A percentile compares a stretch with the other conserved stretches of the same genome.
Evolutionary conservation across 441 rosid species (phyloP).

Genomic region (Adansonia grandidieri): DNA sequence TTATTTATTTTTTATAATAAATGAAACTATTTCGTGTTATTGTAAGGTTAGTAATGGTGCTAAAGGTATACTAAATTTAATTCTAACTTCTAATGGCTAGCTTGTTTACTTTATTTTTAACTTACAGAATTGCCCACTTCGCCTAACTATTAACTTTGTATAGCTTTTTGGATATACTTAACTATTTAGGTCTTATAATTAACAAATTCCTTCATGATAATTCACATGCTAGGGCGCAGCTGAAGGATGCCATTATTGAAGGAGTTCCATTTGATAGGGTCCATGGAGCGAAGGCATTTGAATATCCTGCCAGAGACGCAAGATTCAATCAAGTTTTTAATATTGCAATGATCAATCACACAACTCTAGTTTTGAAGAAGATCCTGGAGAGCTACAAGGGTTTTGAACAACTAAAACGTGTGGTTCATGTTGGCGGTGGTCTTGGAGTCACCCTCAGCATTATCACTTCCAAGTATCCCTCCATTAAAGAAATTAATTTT

Average conservation of each 20-base stretch:
- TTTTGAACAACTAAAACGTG: conserved; percentile 19
- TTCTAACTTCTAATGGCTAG: no score
- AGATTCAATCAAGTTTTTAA: conserved; percentile 21
- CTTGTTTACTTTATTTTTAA: no score
- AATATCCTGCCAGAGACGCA: conserved; percentile 8
- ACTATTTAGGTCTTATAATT: no score
- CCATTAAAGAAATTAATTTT: conserved; percentile 32
- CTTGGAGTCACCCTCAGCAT: conserved; percentile 17
- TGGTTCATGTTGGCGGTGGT: conserved; percentile 35
- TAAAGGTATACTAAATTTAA: no score
- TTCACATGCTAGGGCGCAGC: conserved; percentile 1
- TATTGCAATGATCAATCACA: conserved; percentile 25
- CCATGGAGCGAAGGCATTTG: conserved; percentile 22
- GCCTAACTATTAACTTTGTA: no score
- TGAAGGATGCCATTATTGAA: conserved; percentile 24
- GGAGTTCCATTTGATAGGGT: conserved; percentile 27
- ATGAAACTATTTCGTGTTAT: no score
- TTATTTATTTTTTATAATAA: no score
- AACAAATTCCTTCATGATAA: neutral
- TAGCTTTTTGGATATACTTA: no score
- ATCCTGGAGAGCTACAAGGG: conserved; percentile 32
- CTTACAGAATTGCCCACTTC: no score
- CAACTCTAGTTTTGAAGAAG: conserved; percentile 24
- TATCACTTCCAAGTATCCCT: conserved; percentile 36
- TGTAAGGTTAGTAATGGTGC: no score